phyloP scores from a whole-genome alignment of 495 filamentous ascomycete genomes.

The Penicillium coprophilum region DNA sequence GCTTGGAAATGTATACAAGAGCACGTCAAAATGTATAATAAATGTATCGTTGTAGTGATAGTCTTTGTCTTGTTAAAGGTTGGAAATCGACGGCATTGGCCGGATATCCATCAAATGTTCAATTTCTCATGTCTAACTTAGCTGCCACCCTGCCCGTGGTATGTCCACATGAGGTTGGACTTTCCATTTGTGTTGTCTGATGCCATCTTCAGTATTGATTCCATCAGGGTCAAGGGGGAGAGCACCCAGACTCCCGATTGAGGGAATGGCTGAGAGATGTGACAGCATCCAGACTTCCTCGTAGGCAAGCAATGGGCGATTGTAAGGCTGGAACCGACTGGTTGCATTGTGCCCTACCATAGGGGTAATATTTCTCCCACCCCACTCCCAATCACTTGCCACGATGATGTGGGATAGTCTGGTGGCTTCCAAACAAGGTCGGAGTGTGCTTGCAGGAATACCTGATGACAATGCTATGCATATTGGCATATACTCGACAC shows the following conservation, averaged over 20 bases:
- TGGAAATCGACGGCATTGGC: slow-evolving; percentile 1
- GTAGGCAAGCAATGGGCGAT: neutral
- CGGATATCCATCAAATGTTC: slow-evolving; percentile 1
- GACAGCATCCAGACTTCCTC: neutral
- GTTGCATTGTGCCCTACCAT: neutral
- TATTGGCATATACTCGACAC: neutral
- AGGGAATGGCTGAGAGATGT: neutral
- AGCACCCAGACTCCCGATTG: neutral
- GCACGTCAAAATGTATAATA: neutral
- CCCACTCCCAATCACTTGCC: neutral
- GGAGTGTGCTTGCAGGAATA: neutral
- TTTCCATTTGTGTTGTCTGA: neutral
- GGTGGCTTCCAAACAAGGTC: neutral
- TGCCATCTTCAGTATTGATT: neutral
- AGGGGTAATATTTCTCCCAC: neutral
- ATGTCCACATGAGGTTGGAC: neutral
- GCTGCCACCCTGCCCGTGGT: neutral
- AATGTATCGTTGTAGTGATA: slow-evolving; percentile 3
- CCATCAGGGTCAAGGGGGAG: neutral
- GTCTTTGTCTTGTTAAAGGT: neutral
- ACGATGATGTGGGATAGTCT: neutral
- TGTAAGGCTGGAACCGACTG: neutral
- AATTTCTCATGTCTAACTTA: neutral
- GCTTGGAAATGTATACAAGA: slow-evolving; percentile 3
- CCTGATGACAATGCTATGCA: neutral